Conservation (phyloP, 139 green algal genomes). For the Zygnema circumcarinatum region DNA sequence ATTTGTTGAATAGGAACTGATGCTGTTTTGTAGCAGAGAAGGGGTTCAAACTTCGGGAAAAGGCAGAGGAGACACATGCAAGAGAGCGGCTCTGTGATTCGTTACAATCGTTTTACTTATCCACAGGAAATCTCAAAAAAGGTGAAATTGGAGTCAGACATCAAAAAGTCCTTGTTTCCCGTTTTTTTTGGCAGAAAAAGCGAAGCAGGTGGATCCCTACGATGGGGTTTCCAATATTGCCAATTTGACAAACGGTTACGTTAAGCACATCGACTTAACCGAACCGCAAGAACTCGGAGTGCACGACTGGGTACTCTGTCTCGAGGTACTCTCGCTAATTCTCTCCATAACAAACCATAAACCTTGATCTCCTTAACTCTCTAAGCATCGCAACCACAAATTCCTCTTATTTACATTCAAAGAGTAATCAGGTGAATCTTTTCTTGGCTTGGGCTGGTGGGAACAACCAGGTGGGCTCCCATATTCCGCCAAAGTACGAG, state of each 20-base stretch:
- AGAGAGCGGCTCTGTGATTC: no score
- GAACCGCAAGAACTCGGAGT: neutral
- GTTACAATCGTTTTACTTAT: no score
- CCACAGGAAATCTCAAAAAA: no score
- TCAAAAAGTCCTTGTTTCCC: no score
- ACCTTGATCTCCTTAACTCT: neutral
- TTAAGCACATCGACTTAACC: neutral
- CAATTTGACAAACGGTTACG: neutral
- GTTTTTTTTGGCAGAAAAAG: constrained; percentile 16
- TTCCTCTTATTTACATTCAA: neutral
- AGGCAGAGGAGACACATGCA: no score
- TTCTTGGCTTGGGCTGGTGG: neutral
- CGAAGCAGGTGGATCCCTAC: constrained; percentile 11
- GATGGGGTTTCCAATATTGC: constrained; percentile 6
- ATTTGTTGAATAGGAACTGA: no score
- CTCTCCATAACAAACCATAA: no score
- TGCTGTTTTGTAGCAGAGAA: no score
- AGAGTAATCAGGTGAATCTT: neutral
- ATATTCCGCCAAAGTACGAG: neutral
- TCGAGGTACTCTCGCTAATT: neutral
- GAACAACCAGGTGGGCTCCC: neutral
- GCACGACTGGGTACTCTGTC: constrained; percentile 3
- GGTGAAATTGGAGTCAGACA: no score
- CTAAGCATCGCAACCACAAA: neutral
- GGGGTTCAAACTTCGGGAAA: no score